Evolutionary conservation across 2,329 filamentous ascomycete species (phyloP).

Genomic region (Orbilia blumenaviensis): DNA sequence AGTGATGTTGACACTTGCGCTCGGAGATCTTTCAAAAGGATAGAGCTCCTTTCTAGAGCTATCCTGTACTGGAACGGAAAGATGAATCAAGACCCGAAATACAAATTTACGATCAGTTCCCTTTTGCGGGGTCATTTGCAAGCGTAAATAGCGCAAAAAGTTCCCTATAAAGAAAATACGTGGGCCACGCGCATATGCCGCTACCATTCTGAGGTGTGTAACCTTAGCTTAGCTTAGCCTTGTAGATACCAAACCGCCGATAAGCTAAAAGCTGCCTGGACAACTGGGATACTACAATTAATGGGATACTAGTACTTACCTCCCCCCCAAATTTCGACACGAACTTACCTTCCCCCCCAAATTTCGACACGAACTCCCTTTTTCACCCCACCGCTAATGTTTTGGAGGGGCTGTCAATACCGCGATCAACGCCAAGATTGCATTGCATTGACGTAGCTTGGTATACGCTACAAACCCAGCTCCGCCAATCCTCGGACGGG

Average conservation of each 20-base stretch:
- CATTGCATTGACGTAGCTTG: background rate
- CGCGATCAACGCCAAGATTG: slow-evolving; percentile 13
- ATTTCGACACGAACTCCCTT: background rate
- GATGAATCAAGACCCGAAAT: background rate
- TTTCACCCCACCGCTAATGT: background rate
- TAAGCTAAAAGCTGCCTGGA: background rate
- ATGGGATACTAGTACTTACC: too few relatives aligned
- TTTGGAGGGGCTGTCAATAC: background rate
- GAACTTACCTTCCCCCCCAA: too few relatives aligned
- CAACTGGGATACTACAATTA: background rate
- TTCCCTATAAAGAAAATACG: background rate
- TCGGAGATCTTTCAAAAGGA: slow-evolving; percentile 1
- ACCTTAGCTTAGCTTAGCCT: too few relatives aligned
- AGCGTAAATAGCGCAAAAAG: background rate
- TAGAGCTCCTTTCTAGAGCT: background rate
- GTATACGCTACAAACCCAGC: slow-evolving; percentile 8
- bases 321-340: too few relatives aligned
- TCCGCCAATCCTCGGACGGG: background rate
- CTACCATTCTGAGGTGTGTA: too few relatives aligned
- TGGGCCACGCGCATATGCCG: too few relatives aligned
- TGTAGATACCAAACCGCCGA: background rate
- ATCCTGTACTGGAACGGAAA: background rate
- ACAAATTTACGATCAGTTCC: background rate
- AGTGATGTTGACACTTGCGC: too few relatives aligned
- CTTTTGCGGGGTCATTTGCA: too few relatives aligned